Percentiles rank a stretch among this genome's conserved stretches.
Conservation (phyloP, 129 eudicot genomes). For the Helianthus tuberosus region DNA sequence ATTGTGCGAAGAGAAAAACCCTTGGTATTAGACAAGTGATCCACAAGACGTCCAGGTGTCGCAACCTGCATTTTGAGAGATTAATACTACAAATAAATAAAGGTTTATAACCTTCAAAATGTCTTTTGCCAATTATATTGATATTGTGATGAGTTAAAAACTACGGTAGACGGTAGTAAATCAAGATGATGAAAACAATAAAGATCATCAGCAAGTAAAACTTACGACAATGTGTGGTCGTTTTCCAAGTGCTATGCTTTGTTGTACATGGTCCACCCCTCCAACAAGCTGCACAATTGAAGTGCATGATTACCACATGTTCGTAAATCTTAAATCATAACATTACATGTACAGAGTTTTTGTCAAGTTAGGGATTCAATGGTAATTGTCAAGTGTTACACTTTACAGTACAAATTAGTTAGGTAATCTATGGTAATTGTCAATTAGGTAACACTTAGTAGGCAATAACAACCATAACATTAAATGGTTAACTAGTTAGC, state of each 20-base stretch:
- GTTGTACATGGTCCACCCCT: constrained; percentile 81
- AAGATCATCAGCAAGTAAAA: constrained; percentile 9
- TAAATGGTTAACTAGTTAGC: too few relatives aligned
- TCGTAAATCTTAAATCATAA: neutral
- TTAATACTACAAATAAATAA: neutral
- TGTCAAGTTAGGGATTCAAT: neutral
- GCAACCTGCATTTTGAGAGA: constrained; percentile 60
- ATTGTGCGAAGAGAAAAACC: constrained; percentile 87
- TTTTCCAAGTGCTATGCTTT: constrained; percentile 69
- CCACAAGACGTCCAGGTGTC: constrained; percentile 98
- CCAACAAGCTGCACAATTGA: constrained; percentile 84
- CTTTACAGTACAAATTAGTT: neutral
- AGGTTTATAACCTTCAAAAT: neutral
- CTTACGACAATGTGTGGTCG: constrained; percentile 94
- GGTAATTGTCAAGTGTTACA: neutral
- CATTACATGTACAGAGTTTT: neutral
- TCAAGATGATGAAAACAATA: neutral
- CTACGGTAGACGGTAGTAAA: neutral
- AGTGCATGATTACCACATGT: neutral
- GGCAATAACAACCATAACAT: neutral
- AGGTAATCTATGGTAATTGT: neutral
- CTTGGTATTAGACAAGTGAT: constrained; percentile 90
- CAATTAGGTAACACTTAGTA: neutral
- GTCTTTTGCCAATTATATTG: neutral
- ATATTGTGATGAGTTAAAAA: neutral